These are phyloP conservation scores for Tetracladium setigerum DNA, from an alignment of 495 filamentous ascomycete species.

Conservation along the genomic window DNA sequence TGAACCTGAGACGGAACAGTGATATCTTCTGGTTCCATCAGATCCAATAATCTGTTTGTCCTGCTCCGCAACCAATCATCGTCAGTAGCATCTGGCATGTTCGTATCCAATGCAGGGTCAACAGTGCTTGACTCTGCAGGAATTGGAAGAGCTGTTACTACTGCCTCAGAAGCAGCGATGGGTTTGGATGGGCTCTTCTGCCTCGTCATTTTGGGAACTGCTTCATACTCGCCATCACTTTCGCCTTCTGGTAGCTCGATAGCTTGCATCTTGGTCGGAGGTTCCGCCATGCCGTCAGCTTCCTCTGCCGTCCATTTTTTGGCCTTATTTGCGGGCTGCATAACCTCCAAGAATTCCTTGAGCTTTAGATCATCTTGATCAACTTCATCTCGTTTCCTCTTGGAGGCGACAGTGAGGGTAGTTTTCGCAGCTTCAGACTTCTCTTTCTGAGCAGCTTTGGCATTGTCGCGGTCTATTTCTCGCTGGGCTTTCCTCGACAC, in stretches of 20 bases:
- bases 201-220: slow-evolving; percentile 39
- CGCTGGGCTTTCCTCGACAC: slow-evolving; percentile 21
- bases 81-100: slow-evolving; percentile 48
- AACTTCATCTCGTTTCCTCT: slow-evolving; percentile 44
- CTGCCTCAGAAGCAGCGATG: background rate
- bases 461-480: slow-evolving; percentile 19
- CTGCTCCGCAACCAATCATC: slow-evolving; percentile 89
- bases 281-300: slow-evolving; percentile 35
- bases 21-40: slow-evolving; percentile 55
- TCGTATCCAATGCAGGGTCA: background rate
- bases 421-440: slow-evolving; percentile 17
- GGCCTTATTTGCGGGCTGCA: slow-evolving; percentile 61
- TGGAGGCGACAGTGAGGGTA: slow-evolving; percentile 22
- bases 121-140: background rate
- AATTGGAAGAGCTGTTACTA: background rate
- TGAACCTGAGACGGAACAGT: background rate
- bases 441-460: slow-evolving; percentile 10
- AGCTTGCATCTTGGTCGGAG: slow-evolving; percentile 34
- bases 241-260: slow-evolving; percentile 34
- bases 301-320: slow-evolving; percentile 60
- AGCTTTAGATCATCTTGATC: slow-evolving; percentile 64
- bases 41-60: slow-evolving; percentile 82
- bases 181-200: slow-evolving; percentile 18
- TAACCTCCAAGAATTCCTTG: slow-evolving; percentile 78
- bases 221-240: slow-evolving; percentile 62